phyloP scores from a whole-genome alignment of 2,329 filamentous ascomycete species.

The Aphanoascus verrucosus region DNA sequence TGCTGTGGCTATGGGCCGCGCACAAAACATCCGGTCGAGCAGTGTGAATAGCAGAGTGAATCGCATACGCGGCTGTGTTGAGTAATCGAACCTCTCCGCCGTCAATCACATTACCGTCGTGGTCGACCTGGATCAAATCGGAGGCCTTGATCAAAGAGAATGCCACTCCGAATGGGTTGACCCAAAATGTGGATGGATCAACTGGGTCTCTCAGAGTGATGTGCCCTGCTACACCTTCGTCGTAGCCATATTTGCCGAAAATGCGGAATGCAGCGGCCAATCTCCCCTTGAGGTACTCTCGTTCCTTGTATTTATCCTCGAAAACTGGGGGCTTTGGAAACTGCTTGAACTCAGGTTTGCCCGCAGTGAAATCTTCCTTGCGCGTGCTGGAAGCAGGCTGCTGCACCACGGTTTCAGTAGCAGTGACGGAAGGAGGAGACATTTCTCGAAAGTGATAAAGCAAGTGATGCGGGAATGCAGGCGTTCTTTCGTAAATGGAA shows the following conservation, averaged over 20 bases:
- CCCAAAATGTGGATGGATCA: slow-evolving; percentile 51
- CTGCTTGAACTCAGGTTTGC: slow-evolving; percentile 22
- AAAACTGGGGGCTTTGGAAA: slow-evolving; percentile 31
- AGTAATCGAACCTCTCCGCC: slow-evolving; percentile 43
- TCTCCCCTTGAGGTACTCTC: slow-evolving; percentile 45
- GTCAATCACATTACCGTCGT: slow-evolving; percentile 51
- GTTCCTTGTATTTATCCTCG: slow-evolving; percentile 37
- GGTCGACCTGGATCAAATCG: slow-evolving; percentile 57
- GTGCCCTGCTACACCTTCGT: slow-evolving; percentile 54
- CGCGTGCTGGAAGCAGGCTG: slow-evolving; percentile 5
- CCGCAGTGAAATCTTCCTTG: slow-evolving; percentile 17
- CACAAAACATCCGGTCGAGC: slow-evolving; percentile 46
- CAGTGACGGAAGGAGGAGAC: slow-evolving; percentile 24
- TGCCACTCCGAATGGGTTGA: slow-evolving; percentile 53
- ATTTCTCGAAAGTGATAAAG: slow-evolving; percentile 18
- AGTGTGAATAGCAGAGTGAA: slow-evolving; percentile 44
- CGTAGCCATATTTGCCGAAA: slow-evolving; percentile 48
- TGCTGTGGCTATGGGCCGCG: slow-evolving; percentile 46
- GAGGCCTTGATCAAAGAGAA: slow-evolving; percentile 54
- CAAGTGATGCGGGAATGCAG: background rate
- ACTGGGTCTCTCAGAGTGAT: slow-evolving; percentile 54
- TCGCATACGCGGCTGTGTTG: slow-evolving; percentile 43
- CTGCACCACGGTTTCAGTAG: slow-evolving; percentile 14
- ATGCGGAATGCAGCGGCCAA: slow-evolving; percentile 48
- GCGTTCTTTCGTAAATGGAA: background rate